Evolutionary conservation across 768 basidiomycete genomes (phyloP).

Genomic region (Tricholoma flavovirens): DNA sequence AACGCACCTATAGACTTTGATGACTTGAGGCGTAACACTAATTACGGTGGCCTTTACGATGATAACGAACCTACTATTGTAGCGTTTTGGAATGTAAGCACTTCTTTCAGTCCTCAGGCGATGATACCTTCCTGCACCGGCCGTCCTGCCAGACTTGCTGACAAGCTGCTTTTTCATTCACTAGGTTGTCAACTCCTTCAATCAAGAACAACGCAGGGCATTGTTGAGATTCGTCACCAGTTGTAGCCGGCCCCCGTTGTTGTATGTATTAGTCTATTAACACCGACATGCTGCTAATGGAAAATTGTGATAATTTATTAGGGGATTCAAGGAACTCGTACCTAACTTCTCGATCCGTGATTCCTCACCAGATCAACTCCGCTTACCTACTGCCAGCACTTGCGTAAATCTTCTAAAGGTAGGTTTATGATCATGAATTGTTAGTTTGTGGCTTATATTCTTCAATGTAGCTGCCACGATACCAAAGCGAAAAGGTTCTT

Average conservation of each 20-base stretch:
- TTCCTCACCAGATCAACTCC: constrained; percentile 62
- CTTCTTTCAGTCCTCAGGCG: not conserved
- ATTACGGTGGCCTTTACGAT: constrained; percentile 78
- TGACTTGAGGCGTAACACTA: constrained; percentile 71
- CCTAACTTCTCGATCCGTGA: constrained; percentile 90
- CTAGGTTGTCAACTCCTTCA: constrained; percentile 73
- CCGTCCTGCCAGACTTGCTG: not conserved
- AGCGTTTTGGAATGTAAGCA: constrained; percentile 76
- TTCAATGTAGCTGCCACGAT: constrained; percentile 56
- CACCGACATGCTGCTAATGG: not conserved
- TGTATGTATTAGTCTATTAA: constrained; percentile 40
- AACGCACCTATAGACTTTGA: constrained; percentile 80
- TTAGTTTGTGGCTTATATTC: not conserved
- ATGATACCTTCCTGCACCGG: too few species aligned
- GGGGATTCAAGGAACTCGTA: constrained; percentile 80
- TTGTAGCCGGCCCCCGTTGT: constrained; percentile 81
- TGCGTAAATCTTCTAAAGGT: constrained; percentile 94
- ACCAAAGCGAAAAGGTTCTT: constrained; percentile 57
- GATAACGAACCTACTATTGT: constrained; percentile 65
- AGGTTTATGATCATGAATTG: not conserved
- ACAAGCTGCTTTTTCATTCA: not conserved
- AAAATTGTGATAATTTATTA: constrained; percentile 26
- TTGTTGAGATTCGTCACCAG: constrained; percentile 91
- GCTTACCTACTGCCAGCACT: constrained; percentile 74
- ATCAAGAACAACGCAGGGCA: constrained; percentile 70